These are phyloP conservation scores for Solanum rostratum DNA, from an alignment of 257 asterid genomes.

Conservation along the genomic window DNA sequence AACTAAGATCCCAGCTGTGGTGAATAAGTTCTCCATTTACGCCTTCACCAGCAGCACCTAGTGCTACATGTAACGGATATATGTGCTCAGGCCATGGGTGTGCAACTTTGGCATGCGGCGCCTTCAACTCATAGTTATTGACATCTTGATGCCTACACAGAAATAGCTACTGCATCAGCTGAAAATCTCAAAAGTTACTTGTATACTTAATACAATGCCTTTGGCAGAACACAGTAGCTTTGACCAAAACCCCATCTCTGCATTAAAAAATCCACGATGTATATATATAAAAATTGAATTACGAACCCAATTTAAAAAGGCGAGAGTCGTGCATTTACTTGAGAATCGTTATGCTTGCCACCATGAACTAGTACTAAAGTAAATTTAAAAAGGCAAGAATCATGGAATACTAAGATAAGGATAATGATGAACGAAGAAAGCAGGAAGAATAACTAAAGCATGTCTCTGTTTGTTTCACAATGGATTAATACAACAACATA, in stretches of 20 bases:
- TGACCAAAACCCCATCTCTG: not conserved
- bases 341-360: not conserved
- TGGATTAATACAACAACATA: not conserved
- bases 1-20: slow-evolving; percentile 47
- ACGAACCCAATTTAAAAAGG: not conserved
- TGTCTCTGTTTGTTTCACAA: not conserved
- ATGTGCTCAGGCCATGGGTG: slow-evolving; percentile 79
- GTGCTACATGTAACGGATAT: slow-evolving; percentile 62
- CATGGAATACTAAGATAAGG: not conserved
- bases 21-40: slow-evolving; percentile 60
- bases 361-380: not conserved
- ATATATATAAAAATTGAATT: too few species aligned
- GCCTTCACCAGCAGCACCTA: slow-evolving; percentile 58
- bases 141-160: slow-evolving; percentile 54
- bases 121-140: slow-evolving; percentile 42
- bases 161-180: not conserved
- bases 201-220: not conserved
- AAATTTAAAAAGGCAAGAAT: not conserved
- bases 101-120: slow-evolving; percentile 63
- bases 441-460: not conserved
- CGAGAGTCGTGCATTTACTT: not conserved
- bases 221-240: not conserved
- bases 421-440: not conserved
- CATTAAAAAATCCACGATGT: not conserved
- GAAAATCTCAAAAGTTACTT: not conserved